Percentiles rank a stretch among this genome's conserved stretches.
These are phyloP conservation scores for Fusarium sp. DNA, from an alignment of 2,329 filamentous ascomycete species.

Conservation along the genomic window DNA sequence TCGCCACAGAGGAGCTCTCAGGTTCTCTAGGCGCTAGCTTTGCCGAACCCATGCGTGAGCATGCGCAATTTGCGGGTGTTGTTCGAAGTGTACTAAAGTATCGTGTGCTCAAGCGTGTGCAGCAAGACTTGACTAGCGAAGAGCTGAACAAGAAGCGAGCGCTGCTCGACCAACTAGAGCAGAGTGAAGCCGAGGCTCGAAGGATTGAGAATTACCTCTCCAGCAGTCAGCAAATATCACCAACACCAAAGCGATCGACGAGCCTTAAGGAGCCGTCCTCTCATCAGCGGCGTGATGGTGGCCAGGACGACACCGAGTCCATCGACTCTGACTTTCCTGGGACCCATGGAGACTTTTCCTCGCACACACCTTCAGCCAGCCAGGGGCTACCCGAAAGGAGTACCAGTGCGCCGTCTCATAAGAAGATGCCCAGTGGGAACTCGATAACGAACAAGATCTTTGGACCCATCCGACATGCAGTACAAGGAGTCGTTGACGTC, in stretches of 20 bases:
- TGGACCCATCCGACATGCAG: constrained; percentile 91
- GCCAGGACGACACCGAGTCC: constrained; percentile 81
- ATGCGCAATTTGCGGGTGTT: constrained; percentile 94
- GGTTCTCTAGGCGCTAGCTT: constrained; percentile 90
- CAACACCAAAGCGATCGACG: constrained; percentile 73
- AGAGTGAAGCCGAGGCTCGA: constrained; percentile 90
- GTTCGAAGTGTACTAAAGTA: constrained; percentile 90
- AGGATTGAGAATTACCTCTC: constrained; percentile 93
- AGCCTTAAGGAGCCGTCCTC: constrained; percentile 61
- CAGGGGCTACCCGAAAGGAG: constrained; percentile 72
- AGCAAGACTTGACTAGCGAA: constrained; percentile 96
- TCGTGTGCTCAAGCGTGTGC: constrained; percentile 89
- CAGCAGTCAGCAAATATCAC: constrained; percentile 69
- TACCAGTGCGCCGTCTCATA: constrained; percentile 63
- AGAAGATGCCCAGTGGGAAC: constrained; percentile 84
- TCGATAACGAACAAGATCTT: constrained; percentile 96
- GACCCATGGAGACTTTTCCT: constrained; percentile 76
- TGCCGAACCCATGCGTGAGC: constrained; percentile 97
- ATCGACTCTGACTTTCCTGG: constrained; percentile 97
- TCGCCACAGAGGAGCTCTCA: constrained; percentile 92
- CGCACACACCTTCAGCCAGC: constrained; percentile 74
- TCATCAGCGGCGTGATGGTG: constrained; percentile 63
- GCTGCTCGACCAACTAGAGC: constrained; percentile 87
- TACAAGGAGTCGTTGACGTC: constrained; percentile 94
- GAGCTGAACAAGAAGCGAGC: constrained; percentile 88